Evolutionary conservation across 495 filamentous ascomycete genomes (phyloP).

Genomic region (Penicillium salamii): DNA sequence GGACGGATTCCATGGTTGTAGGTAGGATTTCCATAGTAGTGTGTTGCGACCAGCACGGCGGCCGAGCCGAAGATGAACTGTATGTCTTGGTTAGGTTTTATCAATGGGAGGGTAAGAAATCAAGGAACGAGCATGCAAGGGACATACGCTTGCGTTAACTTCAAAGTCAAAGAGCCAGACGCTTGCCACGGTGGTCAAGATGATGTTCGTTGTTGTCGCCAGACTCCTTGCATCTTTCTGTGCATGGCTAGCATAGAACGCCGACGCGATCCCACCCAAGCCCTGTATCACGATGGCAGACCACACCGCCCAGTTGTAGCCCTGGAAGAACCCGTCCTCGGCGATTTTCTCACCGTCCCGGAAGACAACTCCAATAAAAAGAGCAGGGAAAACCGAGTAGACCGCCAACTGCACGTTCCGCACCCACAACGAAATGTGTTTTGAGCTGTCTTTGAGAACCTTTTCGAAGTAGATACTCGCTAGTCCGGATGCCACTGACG

Average conservation of each 20-base stretch:
- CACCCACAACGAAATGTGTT: constrained; percentile 75
- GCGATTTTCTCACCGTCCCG: constrained; percentile 83
- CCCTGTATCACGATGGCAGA: constrained; percentile 78
- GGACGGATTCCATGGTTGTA: constrained; percentile 49
- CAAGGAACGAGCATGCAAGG: background rate
- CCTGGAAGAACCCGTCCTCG: constrained; percentile 83
- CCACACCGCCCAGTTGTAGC: constrained; percentile 93
- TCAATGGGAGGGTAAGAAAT: background rate
- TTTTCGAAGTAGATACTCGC: constrained; percentile 95
- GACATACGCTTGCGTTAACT: constrained; percentile 66
- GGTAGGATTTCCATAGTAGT: constrained; percentile 66
- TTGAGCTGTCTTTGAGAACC: constrained; percentile 77
- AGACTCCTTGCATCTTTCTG: constrained; percentile 71
- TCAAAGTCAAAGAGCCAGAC: constrained; percentile 79
- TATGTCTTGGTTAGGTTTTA: constrained; percentile 20
- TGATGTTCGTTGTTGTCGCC: constrained; percentile 84
- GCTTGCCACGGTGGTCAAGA: constrained; percentile 80
- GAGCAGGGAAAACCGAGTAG: constrained; percentile 83
- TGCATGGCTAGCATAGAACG: constrained; percentile 81
- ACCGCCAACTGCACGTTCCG: constrained; percentile 92
- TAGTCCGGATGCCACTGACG: constrained; percentile 75
- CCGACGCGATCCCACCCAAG: constrained; percentile 74
- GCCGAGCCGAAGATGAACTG: constrained; percentile 81
- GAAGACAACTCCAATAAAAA: constrained; percentile 81
- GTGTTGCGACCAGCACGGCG: constrained; percentile 76